Percentiles rank a stretch among this genome's conserved stretches.
These are phyloP conservation scores for Aspergillus avenaceus DNA, from an alignment of 495 filamentous ascomycete genomes.

Conservation along the genomic window DNA sequence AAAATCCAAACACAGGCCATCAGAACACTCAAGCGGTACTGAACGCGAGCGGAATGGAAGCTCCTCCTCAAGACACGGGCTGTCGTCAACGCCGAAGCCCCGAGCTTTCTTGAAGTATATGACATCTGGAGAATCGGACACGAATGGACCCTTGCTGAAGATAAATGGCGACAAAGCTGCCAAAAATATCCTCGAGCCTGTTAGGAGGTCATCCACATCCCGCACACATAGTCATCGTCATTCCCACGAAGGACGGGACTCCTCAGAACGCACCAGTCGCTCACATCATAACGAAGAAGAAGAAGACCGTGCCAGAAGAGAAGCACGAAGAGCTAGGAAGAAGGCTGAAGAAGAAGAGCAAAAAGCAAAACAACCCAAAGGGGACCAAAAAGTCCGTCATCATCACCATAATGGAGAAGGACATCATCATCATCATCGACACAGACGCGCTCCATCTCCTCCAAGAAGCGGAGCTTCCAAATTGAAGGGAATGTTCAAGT, in stretches of 20 bases:
- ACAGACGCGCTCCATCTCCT: conserved; percentile 31
- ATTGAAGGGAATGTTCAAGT: conserved; percentile 34
- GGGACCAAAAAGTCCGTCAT: conserved; percentile 21
- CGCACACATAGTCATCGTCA: conserved; percentile 31
- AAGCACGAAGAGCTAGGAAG: conserved; percentile 10
- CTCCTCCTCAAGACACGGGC: conserved; percentile 25
- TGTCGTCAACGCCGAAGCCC: conserved; percentile 21
- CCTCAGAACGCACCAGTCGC: conserved; percentile 26
- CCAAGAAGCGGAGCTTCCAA: conserved; percentile 26
- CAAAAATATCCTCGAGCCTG: conserved; percentile 20
- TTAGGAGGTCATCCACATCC: conserved; percentile 27
- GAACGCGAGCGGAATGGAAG: conserved; percentile 15
- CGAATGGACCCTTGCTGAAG: conserved; percentile 30
- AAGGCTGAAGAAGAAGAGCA: conserved; percentile 8
- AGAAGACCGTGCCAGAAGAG: conserved; percentile 9
- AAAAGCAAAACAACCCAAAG: conserved; percentile 10
- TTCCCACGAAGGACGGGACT: conserved; percentile 26
- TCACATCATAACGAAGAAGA: conserved; percentile 22
- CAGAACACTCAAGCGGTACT: conserved; percentile 25
- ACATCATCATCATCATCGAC: conserved; percentile 29
- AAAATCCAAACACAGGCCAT: conserved; percentile 23
- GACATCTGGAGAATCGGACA: conserved; percentile 35
- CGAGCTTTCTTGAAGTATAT: conserved; percentile 38
- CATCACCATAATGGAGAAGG: conserved; percentile 19
- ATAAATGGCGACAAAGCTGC: conserved; percentile 32